Evolutionary conservation across 352 stramenopile species (phyloP).

Genomic region (Halophytophthora batemanensis): DNA sequence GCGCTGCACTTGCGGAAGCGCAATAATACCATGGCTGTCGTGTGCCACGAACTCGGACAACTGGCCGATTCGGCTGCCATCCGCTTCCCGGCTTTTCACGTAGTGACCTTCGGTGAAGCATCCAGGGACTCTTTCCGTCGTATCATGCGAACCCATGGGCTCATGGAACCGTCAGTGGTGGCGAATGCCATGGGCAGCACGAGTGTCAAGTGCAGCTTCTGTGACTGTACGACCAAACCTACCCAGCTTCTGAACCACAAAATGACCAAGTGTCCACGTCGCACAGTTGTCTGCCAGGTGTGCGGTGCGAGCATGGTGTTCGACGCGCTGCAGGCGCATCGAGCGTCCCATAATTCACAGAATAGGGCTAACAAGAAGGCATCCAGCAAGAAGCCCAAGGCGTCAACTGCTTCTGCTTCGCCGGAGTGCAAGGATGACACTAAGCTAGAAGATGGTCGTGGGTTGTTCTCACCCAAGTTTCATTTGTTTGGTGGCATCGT

Average conservation of each 20-base stretch:
- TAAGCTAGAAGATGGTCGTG: neutral
- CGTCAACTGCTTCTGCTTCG: neutral
- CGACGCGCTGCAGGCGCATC: constrained; percentile 21
- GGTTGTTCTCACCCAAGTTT: constrained; percentile 19
- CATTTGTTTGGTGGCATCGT: constrained; percentile 22
- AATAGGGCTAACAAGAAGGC: constrained; percentile 11
- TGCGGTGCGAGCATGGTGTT: constrained; percentile 28
- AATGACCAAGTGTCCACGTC: constrained; percentile 29
- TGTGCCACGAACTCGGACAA: constrained; percentile 29
- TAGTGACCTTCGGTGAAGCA: constrained; percentile 10
- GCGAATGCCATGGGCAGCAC: constrained; percentile 18
- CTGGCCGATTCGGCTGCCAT: constrained; percentile 25
- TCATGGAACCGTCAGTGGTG: constrained; percentile 27
- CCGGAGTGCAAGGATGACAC: neutral
- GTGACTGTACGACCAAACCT: constrained; percentile 22
- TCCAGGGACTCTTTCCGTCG: constrained; percentile 21
- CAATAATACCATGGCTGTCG: constrained; percentile 21
- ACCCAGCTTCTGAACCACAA: constrained; percentile 29
- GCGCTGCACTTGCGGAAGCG: constrained; percentile 24
- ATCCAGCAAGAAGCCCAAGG: constrained; percentile 2
- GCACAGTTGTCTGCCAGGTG: constrained; percentile 19
- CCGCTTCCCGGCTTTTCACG: constrained; percentile 30
- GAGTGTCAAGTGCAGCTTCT: constrained; percentile 25
- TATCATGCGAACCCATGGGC: constrained; percentile 24
- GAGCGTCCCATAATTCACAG: constrained; percentile 14